Percentiles rank a stretch among this genome's conserved stretches.
These are phyloP conservation scores for Phanerochaete carnosa DNA, from an alignment of 768 basidiomycete genomes.

Conservation along the genomic window DNA sequence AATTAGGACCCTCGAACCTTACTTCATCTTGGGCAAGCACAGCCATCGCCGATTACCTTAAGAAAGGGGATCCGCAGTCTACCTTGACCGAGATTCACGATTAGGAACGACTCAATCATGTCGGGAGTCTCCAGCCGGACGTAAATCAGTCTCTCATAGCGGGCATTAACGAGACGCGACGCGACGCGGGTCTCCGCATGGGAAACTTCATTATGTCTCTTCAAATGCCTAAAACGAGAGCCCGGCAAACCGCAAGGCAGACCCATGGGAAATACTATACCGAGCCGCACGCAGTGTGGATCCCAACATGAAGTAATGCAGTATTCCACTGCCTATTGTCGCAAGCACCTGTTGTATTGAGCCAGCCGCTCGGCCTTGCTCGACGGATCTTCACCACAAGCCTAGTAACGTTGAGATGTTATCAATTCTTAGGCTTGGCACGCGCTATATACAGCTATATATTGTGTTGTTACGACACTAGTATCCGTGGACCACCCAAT, in stretches of 20 bases:
- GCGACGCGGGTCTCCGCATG: not conserved
- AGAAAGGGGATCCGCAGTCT: not conserved
- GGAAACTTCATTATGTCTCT: not conserved
- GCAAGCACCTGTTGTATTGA: not conserved
- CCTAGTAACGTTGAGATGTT: no score
- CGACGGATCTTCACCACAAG: no score
- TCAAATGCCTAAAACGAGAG: not conserved
- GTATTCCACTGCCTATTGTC: not conserved
- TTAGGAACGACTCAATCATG: not conserved
- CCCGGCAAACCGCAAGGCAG: not conserved
- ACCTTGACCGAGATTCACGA: not conserved
- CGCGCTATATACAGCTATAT: no score
- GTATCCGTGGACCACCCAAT: no score
- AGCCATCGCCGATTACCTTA: not conserved
- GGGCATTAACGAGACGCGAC: not conserved
- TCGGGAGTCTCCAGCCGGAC: not conserved
- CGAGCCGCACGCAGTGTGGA: not conserved
- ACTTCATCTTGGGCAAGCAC: not conserved
- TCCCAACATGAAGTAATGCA: conserved; percentile 2
- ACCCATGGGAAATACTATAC: not conserved
- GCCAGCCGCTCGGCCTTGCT: not conserved
- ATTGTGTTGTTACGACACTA: no score
- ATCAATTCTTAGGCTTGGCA: no score
- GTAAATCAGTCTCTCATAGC: not conserved
- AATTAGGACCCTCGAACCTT: not conserved